Percentiles rank a stretch among this genome's conserved stretches.
Evolutionary conservation across 2,329 filamentous ascomycete species (phyloP).

Genomic region (Neofusicoccum umdonicola): DNA sequence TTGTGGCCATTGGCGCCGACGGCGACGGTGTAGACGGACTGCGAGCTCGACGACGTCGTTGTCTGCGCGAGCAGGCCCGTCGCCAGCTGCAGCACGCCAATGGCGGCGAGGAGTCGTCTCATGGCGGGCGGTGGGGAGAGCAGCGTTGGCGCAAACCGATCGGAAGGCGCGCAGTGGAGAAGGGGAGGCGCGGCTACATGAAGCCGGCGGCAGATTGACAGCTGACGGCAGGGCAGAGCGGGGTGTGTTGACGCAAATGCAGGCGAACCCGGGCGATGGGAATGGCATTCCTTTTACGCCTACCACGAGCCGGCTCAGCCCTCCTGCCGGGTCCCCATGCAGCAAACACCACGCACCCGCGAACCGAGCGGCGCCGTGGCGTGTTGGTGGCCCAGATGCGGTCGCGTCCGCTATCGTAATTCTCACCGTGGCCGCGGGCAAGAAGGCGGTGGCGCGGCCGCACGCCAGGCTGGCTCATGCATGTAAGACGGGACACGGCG

Average conservation of each 20-base stretch:
- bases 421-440: neutral
- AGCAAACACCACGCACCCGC: neutral
- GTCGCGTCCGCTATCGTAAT: neutral
- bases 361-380: neutral
- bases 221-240: neutral
- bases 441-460: constrained; percentile 1
- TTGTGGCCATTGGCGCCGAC: constrained; percentile 35
- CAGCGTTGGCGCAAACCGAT: neutral
- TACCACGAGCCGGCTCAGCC: neutral
- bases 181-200: neutral
- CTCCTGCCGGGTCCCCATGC: neutral
- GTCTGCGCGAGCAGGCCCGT: neutral
- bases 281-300: neutral
- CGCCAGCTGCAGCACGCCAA: neutral
- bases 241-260: neutral
- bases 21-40: constrained; percentile 31
- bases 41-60: neutral
- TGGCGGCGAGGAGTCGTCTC: neutral
- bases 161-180: neutral
- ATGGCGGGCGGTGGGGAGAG: neutral
- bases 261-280: neutral
- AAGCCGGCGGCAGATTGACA: neutral
- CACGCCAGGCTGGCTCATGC: neutral
- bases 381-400: neutral
- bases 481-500: constrained; percentile 1